Percentiles rank a stretch among this genome's conserved stretches.
phyloP scores from a whole-genome alignment of 192 early-diverging fungal genomes.

The Gamsiella multidivaricata region DNA sequence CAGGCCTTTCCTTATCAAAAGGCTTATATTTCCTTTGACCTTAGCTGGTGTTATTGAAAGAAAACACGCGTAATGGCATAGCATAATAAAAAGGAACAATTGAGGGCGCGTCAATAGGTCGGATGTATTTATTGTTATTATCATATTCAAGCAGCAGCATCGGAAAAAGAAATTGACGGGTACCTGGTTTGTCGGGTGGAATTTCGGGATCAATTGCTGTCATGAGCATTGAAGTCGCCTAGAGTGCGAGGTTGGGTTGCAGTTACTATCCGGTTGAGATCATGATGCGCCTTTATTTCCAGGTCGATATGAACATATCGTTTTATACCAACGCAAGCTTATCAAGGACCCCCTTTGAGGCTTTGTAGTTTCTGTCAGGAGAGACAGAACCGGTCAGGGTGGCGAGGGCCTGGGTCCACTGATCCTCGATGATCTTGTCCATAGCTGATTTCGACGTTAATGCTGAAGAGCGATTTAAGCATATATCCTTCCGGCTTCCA shows the following conservation, averaged over 20 bases:
- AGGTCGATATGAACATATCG: too few species aligned
- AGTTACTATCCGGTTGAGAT: too few species aligned
- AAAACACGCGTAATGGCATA: not conserved
- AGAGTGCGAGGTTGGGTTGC: too few species aligned
- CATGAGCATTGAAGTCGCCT: slow-evolving; percentile 21
- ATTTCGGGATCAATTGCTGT: slow-evolving; percentile 37
- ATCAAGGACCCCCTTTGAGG: too few species aligned
- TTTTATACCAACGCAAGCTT: not conserved
- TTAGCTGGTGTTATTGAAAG: not conserved
- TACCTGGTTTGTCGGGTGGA: too few species aligned
- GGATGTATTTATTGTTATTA: too few species aligned
- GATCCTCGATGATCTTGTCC: slow-evolving; percentile 18
- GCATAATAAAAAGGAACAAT: not conserved
- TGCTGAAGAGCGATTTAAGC: too few species aligned
- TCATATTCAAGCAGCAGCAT: not conserved
- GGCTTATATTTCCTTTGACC: slow-evolving; percentile 28
- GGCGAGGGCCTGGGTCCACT: slow-evolving; percentile 12
- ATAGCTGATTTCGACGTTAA: slow-evolving; percentile 11
- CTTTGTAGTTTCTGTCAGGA: not conserved
- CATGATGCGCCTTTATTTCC: too few species aligned
- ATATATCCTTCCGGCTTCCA: too few species aligned
- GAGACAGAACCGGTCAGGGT: not conserved
- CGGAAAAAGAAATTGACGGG: too few species aligned
- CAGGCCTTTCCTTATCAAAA: slow-evolving; percentile 24
- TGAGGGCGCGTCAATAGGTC: too few species aligned